Conservation (phyloP, 192 early-diverging fungal species). For the Coemansia sp. region DNA sequence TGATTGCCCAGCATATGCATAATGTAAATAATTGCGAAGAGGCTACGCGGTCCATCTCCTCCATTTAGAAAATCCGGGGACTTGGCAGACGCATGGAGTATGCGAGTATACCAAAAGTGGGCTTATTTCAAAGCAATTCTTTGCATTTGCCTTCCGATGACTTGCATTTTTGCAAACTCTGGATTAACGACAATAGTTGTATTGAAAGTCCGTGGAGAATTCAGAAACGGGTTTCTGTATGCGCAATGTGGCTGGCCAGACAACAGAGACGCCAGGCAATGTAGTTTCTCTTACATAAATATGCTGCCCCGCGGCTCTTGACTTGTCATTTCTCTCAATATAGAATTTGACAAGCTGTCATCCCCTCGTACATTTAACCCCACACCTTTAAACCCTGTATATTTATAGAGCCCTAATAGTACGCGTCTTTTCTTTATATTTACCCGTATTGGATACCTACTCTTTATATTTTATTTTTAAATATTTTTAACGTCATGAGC, state of each 20-base stretch:
- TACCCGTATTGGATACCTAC: too few species aligned
- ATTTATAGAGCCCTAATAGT: background rate
- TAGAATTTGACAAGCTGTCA: constrained; percentile 1
- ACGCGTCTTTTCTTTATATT: too few species aligned
- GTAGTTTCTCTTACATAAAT: too few species aligned
- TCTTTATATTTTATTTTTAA: background rate
- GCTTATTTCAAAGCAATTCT: background rate
- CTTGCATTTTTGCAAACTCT: background rate
- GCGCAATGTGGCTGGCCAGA: too few species aligned
- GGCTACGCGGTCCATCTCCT: background rate
- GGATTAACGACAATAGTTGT: background rate
- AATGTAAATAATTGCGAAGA: background rate
- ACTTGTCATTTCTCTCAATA: background rate
- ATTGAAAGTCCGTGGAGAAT: too few species aligned
- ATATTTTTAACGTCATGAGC: background rate
- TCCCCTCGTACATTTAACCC: background rate
- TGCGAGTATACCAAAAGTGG: background rate
- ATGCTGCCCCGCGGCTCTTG: background rate
- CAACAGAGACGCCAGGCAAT: too few species aligned
- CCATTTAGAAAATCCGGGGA: background rate
- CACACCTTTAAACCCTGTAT: background rate
- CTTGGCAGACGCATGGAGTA: background rate
- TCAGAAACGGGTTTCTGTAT: too few species aligned
- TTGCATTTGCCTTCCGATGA: background rate
- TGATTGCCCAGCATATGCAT: background rate